Evolutionary conservation across 2,329 filamentous ascomycete species (phyloP), one percentile per base, ranked within the genome.

Genomic region (Eurotiales sp.): DNA sequence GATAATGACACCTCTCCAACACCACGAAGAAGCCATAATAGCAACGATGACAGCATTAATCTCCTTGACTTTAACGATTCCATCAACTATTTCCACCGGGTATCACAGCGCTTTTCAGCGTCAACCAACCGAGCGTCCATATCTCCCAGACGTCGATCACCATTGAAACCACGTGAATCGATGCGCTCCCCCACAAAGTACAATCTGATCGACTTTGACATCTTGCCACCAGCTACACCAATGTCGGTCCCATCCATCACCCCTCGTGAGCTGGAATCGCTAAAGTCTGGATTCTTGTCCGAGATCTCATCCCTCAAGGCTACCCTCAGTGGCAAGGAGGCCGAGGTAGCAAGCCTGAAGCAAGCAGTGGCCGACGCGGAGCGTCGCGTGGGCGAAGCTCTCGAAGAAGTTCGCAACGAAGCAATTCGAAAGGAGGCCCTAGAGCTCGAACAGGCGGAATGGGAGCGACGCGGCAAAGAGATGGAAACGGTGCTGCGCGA

Each of bases 281-380:
- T 97, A 54, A 97, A 97, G 68, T 96, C 91, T 0, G 82, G 81
- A 21, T 95, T 95, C 61, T 79, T 95, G 46, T 95, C 91, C 0
- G 89, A 97, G 66, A 95, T 99, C 54, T 95, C 90, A 56, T 90
- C 88, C n/a, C 81, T 99, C 15, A 93, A 89, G 64, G 93, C 93
- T 3, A 92, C 89, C 8, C 77, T 99, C 8, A 91, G 86, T 61
- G 93, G 93, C 44, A 95, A 93, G 63, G 92, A 97, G 66, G 92
- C 92, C 5, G 91, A 97, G 68, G 89, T 93, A 30, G 79, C 85
- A 46, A 92, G 87, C 29, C 79, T 97, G 53, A 96, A 96, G 67
- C 84, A 87, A 39, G 90, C 93, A 0, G 84, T 97, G 25, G 83
- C 83, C 5, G 91, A 97, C 70, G 92, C 93, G 0, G 93, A 99